phyloP scores from a whole-genome alignment of 345 rosid species.

The Eucalyptus regnans region DNA sequence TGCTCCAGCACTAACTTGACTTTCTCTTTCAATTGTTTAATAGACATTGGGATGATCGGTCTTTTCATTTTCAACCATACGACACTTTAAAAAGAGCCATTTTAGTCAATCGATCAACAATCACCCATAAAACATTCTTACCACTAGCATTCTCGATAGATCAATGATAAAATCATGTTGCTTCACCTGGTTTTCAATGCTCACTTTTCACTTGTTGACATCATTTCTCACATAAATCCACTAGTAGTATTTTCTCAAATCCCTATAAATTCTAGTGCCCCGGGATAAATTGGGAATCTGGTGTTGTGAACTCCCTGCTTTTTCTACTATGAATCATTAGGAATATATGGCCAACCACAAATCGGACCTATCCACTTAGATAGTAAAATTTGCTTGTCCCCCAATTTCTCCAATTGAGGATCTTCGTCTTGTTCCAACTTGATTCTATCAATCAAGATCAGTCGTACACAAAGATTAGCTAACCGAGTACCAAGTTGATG shows the following conservation, averaged over 20 bases:
- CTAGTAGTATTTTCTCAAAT: neutral
- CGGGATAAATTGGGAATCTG: accelerated
- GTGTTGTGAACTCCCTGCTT: neutral
- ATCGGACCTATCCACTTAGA: neutral
- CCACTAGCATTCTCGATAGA: neutral
- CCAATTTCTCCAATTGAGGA: neutral
- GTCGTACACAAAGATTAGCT: neutral
- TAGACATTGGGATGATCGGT: neutral
- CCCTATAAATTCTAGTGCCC: neutral
- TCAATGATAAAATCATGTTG: neutral
- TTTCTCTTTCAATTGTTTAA: neutral
- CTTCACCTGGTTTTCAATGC: neutral
- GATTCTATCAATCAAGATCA: neutral
- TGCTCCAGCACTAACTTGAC: neutral
- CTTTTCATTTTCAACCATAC: neutral
- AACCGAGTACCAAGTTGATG: too few relatives aligned
- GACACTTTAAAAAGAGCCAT: neutral
- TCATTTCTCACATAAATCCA: neutral
- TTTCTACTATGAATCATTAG: neutral
- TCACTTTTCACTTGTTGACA: neutral
- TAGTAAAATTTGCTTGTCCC: neutral
- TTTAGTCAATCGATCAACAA: too few relatives aligned
- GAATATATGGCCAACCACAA: neutral
- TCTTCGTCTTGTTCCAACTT: neutral
- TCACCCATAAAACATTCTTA: neutral